phyloP scores from a whole-genome alignment of 2,329 filamentous ascomycete genomes.

The Xylaria sp. region DNA sequence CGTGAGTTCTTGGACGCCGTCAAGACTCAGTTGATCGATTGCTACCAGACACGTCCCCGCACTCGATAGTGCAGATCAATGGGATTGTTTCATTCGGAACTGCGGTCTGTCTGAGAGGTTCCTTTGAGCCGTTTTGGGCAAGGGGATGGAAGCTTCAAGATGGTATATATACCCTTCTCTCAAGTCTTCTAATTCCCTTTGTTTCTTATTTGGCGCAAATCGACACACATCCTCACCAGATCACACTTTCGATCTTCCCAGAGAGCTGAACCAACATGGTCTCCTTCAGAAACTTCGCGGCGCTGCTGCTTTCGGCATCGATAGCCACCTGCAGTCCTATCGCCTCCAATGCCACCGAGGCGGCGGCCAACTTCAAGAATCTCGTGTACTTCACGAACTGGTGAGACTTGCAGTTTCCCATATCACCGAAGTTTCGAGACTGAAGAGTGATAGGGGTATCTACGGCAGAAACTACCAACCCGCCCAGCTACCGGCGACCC shows the following conservation, averaged over 20 bases:
- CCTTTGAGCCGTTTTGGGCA: not conserved
- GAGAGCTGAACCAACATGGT: slow-evolving; percentile 24
- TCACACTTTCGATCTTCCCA: not conserved
- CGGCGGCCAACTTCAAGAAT: slow-evolving; percentile 37
- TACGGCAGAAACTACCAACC: slow-evolving; percentile 70
- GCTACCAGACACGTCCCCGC: not conserved
- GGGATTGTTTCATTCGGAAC: slow-evolving; percentile 11
- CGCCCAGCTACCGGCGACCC: slow-evolving; percentile 59
- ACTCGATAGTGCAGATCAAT: not conserved
- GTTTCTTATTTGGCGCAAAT: slow-evolving; percentile 4
- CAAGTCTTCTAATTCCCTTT: slow-evolving; percentile 14
- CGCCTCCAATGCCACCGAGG: slow-evolving; percentile 17
- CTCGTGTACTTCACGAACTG: slow-evolving; percentile 47
- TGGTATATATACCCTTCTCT: slow-evolving; percentile 14
- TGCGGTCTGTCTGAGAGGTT: slow-evolving; percentile 23
- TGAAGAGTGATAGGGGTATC: slow-evolving; percentile 49
- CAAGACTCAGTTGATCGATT: slow-evolving; percentile 1
- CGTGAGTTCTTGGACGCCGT: slow-evolving; percentile 9
- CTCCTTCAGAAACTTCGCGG: slow-evolving; percentile 23
- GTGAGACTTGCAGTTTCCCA: slow-evolving; percentile 27
- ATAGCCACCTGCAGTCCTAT: slow-evolving; percentile 23
- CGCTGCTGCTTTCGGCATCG: slow-evolving; percentile 26
- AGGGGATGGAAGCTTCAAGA: slow-evolving; percentile 8
- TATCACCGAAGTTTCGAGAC: not conserved
- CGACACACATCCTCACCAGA: slow-evolving; percentile 10